Percentiles rank a stretch among this genome's conserved stretches.
Evolutionary conservation across 352 stramenopile species (phyloP).

Genomic region (Pythium angustatum): DNA sequence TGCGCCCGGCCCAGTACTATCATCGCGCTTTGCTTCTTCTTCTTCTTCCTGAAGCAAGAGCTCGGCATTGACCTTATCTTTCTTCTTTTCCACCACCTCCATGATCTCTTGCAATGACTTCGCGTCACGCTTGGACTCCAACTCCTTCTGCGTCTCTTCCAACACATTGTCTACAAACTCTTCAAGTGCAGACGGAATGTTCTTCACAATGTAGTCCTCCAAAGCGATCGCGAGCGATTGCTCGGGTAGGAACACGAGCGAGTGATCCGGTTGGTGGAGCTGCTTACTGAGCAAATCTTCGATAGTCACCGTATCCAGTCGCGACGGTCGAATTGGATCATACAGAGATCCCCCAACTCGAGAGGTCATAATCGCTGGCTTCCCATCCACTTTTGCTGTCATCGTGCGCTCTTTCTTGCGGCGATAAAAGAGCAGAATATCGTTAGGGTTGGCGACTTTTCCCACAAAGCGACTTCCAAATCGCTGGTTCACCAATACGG

Average conservation of each 20-base stretch:
- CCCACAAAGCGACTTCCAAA: constrained; percentile 87
- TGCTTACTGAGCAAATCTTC: constrained; percentile 77
- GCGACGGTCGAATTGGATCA: constrained; percentile 61
- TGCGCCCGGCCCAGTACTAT: constrained; percentile 7
- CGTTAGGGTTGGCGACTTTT: constrained; percentile 86
- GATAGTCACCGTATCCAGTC: constrained; percentile 66
- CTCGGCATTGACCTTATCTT: constrained; percentile 54
- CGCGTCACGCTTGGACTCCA: constrained; percentile 45
- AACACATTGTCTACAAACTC: constrained; percentile 74
- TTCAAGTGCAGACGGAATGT: constrained; percentile 73
- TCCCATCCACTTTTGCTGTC: constrained; percentile 35
- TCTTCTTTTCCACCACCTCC: constrained; percentile 66
- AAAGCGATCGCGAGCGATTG: constrained; percentile 63
- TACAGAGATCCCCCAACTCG: constrained; percentile 22
- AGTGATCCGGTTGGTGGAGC: constrained; percentile 62
- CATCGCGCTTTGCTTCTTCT: constrained; percentile 21
- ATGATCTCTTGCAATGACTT: constrained; percentile 69
- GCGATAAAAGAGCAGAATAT: constrained; percentile 84
- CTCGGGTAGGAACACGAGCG: constrained; percentile 78
- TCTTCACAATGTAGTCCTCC: constrained; percentile 84
- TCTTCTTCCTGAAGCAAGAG: constrained; percentile 56
- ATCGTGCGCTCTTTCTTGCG: constrained; percentile 60
- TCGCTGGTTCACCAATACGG: constrained; percentile 83
- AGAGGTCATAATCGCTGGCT: constrained; percentile 33
- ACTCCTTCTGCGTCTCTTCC: constrained; percentile 69